phyloP scores from a whole-genome alignment of 768 basidiomycete species.

The Suillus brevipes region DNA sequence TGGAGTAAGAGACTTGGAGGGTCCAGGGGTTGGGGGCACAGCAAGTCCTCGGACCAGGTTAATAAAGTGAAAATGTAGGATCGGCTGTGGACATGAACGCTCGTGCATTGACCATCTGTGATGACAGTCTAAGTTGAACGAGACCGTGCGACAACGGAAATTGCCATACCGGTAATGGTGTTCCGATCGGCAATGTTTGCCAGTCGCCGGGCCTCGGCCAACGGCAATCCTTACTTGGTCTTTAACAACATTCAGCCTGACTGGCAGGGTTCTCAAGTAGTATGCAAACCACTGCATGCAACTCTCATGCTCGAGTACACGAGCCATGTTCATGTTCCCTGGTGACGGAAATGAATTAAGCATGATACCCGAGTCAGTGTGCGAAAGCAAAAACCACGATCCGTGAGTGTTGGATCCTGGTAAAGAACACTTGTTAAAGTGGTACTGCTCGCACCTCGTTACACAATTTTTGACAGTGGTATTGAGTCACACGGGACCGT shows the following conservation, averaged over 20 bases:
- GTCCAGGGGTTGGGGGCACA: background rate
- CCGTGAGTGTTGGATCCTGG: background rate
- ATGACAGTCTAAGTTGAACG: no score
- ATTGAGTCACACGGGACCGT: no score
- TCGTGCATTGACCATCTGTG: no score
- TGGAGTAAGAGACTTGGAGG: background rate
- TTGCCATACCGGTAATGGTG: background rate
- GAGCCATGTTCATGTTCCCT: background rate
- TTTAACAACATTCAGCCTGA: background rate
- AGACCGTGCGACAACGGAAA: background rate
- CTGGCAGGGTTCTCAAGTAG: background rate
- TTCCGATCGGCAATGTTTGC: background rate
- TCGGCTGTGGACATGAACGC: background rate
- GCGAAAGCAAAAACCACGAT: background rate
- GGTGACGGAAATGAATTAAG: conserved; percentile 3
- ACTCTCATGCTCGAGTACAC: background rate
- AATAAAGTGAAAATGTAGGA: background rate
- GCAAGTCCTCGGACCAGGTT: background rate
- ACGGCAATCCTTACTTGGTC: background rate
- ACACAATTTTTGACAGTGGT: no score
- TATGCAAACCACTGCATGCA: background rate
- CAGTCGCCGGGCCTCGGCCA: background rate
- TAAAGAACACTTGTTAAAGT: background rate
- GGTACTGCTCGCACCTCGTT: background rate
- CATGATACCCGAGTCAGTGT: background rate